Evolutionary conservation across 176 grass and related monocot species (phyloP), one percentile per base, ranked within the genome.

Genomic region (Leersia perrieri): DNA sequence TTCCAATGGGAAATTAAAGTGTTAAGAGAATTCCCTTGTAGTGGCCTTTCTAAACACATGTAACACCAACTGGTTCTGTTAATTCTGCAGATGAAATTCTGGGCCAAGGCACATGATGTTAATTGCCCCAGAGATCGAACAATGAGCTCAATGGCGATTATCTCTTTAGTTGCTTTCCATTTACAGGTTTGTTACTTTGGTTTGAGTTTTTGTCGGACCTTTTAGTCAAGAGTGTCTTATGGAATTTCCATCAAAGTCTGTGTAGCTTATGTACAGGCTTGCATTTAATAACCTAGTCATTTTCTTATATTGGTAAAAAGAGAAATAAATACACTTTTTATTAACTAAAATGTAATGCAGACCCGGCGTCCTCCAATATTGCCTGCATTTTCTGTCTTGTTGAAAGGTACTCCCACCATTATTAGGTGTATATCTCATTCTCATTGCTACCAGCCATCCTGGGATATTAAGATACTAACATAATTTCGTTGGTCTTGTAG

Each of bases 121-220:
- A 98, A 93, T 77, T 89, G 90, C 76, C 86, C 95, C 75, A 98
- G 75, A 86, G 92, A 98, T 81, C 70, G 49, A 84, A 98, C 95
- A 55, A 86, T 98, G 81, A 98, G 93, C 90, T 98, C 95, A n/a
- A 93, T 98, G 82, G 76, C 90, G 23, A 93, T 98, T 85, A 93
- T 95, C 80, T 85, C 95, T 7, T 93, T 98, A 91, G 95, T 98
- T 78, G 88, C 95, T 87, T 98, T 98, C 78, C 95, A 98, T 87
- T 93, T 98, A 70, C 95, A 98, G 95, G 95, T 73, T 35, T 67
- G 22, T 78, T 84, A 31, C 41, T 35, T 81, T 79, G 31, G 39
- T 71, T 57, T 51, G 22, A 61, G 18, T 44, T 68, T 84, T 74
- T 66, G 11, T 67, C 66, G 31, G 45, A 35, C 36, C 61, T 63